These are phyloP conservation scores for Ophiostoma ips DNA, from an alignment of 2,329 filamentous ascomycete species.

Conservation along the genomic window DNA sequence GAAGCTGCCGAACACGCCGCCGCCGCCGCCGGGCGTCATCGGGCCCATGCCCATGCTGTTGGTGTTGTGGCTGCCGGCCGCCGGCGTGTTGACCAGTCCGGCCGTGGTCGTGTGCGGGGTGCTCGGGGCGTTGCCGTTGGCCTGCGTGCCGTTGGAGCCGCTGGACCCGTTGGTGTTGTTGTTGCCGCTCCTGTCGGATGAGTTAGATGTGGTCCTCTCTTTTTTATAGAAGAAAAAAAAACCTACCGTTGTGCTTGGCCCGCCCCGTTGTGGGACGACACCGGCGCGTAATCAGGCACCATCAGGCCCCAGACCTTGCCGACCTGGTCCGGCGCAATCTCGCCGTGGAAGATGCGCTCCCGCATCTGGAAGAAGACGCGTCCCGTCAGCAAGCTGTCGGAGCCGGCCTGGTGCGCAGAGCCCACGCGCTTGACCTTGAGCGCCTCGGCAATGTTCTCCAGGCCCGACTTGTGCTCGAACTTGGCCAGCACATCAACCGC, in stretches of 20 bases:
- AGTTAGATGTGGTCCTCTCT: not conserved
- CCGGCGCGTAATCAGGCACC: slow-evolving; percentile 45
- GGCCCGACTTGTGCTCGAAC: slow-evolving; percentile 77
- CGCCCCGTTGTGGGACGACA: not conserved
- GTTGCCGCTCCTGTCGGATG: not conserved
- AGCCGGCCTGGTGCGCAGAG: slow-evolving; percentile 80
- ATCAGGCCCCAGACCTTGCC: slow-evolving; percentile 92
- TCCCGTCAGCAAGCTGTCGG: slow-evolving; percentile 84
- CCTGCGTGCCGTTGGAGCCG: slow-evolving; percentile 21
- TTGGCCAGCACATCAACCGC: slow-evolving; percentile 66
- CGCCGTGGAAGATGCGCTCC: slow-evolving; percentile 72
- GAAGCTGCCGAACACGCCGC: slow-evolving; percentile 65
- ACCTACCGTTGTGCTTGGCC: not conserved
- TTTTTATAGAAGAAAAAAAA: too few species aligned
- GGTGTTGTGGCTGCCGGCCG: slow-evolving; percentile 48
- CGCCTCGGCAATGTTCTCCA: slow-evolving; percentile 88
- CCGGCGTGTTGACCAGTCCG: slow-evolving; percentile 44
- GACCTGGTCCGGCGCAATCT: slow-evolving; percentile 66
- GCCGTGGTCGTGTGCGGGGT: slow-evolving; percentile 51
- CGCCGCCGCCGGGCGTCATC: slow-evolving; percentile 64
- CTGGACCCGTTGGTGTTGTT: slow-evolving; percentile 24
- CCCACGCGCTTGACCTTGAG: slow-evolving; percentile 83
- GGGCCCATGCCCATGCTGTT: slow-evolving; percentile 49
- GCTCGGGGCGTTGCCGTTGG: slow-evolving; percentile 28
- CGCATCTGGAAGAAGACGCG: slow-evolving; percentile 90